Conservation (phyloP, 352 stramenopile genomes). For the Phytophthora colocasiae region DNA sequence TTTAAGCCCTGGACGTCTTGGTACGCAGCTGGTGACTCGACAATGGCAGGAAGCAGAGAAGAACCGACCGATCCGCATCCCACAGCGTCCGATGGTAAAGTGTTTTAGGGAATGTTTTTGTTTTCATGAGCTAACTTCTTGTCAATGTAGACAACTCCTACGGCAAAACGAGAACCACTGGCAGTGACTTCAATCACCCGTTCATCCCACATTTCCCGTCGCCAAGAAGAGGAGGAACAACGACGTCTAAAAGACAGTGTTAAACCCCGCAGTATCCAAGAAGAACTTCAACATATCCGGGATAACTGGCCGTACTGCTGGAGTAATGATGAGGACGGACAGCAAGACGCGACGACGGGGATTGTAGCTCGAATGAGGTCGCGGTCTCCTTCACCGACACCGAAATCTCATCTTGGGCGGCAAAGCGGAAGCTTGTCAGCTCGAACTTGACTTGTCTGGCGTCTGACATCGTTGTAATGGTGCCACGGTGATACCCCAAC, state of each 20-base stretch:
- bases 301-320: constrained; percentile 75
- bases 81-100: constrained; percentile 40
- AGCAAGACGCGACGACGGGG: constrained; percentile 4
- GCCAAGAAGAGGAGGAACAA: constrained; percentile 36
- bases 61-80: constrained; percentile 35
- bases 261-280: constrained; percentile 38
- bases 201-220: constrained; percentile 54
- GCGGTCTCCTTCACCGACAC: constrained; percentile 12
- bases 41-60: constrained; percentile 69
- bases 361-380: neutral
- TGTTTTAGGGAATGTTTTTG: too few relatives aligned
- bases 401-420: constrained; percentile 8
- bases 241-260: constrained; percentile 18
- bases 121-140: neutral
- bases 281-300: constrained; percentile 68
- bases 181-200: constrained; percentile 56
- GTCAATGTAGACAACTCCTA: constrained; percentile 38
- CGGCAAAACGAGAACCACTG: constrained; percentile 23
- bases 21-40: constrained; percentile 50
- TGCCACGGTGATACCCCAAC: neutral
- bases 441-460: constrained; percentile 22
- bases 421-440: constrained; percentile 27
- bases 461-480: neutral
- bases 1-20: constrained; percentile 42
- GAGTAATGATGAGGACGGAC: constrained; percentile 38